Evolutionary conservation across 1,284 basidiomycete species (phyloP).

Genomic region (Cryptococcus jaspeensis): DNA sequence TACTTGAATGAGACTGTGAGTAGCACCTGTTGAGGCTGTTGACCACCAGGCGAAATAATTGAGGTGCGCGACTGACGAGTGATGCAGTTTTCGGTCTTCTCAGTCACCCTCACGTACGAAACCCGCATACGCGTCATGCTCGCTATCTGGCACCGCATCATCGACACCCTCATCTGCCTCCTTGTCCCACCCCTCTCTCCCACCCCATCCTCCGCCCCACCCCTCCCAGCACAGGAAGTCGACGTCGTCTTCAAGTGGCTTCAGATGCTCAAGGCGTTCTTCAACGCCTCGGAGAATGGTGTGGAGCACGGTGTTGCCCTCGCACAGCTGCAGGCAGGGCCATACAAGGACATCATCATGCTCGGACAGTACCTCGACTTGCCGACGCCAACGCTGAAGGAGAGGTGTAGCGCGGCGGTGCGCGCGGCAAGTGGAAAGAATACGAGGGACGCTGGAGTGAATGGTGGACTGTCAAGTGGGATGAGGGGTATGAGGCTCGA

Average conservation of each 20-base stretch:
- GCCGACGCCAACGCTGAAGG: constrained; percentile 40
- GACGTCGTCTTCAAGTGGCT: constrained; percentile 51
- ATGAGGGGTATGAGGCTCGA: constrained; percentile 18
- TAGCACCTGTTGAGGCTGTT: not conserved
- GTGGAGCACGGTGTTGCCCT: constrained; percentile 47
- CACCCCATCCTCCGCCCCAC: constrained; percentile 21
- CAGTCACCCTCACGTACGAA: constrained; percentile 34
- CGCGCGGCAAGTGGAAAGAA: constrained; percentile 28
- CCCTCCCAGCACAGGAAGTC: constrained; percentile 26
- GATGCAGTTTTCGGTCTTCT: constrained; percentile 45
- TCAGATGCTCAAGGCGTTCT: constrained; percentile 46
- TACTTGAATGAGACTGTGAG: constrained; percentile 49
- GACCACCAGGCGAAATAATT: not conserved
- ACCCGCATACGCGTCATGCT: constrained; percentile 34
- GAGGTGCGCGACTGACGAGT: not conserved
- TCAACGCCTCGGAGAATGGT: constrained; percentile 46
- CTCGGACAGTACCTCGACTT: constrained; percentile 50
- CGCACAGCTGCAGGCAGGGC: constrained; percentile 32
- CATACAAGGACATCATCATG: constrained; percentile 48
- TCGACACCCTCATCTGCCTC: constrained; percentile 45
- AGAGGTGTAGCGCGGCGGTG: constrained; percentile 42
- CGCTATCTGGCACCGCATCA: constrained; percentile 40
- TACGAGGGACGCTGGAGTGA: constrained; percentile 1
- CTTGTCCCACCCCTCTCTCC: constrained; percentile 48
- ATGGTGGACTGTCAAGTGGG: constrained; percentile 4